phyloP scores from a whole-genome alignment of 164 flowering plant species.

The Magnolia changhungtana region DNA sequence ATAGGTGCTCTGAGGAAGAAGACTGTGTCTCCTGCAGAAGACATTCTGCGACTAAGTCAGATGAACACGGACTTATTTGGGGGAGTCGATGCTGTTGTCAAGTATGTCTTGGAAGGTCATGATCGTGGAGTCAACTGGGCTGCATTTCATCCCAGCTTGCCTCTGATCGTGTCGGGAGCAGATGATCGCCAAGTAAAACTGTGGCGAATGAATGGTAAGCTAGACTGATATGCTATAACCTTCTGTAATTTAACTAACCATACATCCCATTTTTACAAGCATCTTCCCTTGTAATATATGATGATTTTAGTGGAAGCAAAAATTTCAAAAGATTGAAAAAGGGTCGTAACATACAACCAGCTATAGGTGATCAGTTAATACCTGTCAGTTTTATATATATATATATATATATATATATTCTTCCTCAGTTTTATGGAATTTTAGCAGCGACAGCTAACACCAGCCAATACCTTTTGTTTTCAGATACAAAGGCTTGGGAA shows the following conservation, averaged over 20 bases:
- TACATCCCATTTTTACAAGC: no score
- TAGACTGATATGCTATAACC: neutral
- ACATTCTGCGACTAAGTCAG: conserved; percentile 71
- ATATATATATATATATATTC: no score
- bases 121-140: conserved; percentile 96
- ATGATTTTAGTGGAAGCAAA: no score
- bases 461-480: conserved; percentile 5
- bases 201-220: conserved; percentile 95
- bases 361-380: no score
- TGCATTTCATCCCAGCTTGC: conserved; percentile 85
- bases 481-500: conserved; percentile 98
- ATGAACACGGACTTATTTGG: conserved; percentile 94
- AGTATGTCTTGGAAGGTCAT: conserved; percentile 88
- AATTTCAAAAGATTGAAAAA: no score
- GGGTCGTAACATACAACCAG: no score
- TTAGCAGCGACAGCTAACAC: neutral
- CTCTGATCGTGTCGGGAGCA: conserved; percentile 79
- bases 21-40: conserved; percentile 82
- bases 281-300: no score
- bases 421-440: neutral
- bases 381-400: no score
- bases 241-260: no score
- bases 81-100: conserved; percentile 90
- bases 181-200: conserved; percentile 96
- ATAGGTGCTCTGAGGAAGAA: conserved; percentile 85